Evolutionary conservation across 352 stramenopile genomes (phyloP).

Genomic region (Globisporangium acanthophoron): DNA sequence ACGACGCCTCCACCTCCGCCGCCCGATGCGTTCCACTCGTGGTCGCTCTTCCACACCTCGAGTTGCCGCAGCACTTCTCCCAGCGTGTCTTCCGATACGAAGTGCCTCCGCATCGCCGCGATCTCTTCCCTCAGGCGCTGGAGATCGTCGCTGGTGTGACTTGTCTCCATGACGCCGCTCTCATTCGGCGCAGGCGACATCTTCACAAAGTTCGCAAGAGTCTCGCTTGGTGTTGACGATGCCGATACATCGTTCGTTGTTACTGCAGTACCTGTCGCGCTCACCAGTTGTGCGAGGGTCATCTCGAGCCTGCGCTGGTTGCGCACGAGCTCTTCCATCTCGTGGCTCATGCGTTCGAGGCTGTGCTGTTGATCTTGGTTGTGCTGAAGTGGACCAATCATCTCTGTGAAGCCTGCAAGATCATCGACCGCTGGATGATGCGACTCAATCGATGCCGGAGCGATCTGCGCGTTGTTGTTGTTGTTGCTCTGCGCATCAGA

Average conservation of each 20-base stretch:
- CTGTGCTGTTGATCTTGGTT: slow-evolving; percentile 25
- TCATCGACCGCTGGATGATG: slow-evolving; percentile 16
- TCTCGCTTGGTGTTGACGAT: not conserved
- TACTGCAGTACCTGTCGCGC: not conserved
- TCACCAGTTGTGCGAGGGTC: slow-evolving; percentile 18
- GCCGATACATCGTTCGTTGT: not conserved
- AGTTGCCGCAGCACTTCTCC: slow-evolving; percentile 34
- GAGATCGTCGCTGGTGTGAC: slow-evolving; percentile 29
- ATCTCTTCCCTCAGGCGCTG: slow-evolving; percentile 30
- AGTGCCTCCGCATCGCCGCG: slow-evolving; percentile 33
- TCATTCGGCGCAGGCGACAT: not conserved
- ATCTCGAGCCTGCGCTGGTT: slow-evolving; percentile 37
- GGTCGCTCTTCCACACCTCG: slow-evolving; percentile 29
- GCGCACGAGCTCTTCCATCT: slow-evolving; percentile 35
- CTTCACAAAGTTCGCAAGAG: not conserved
- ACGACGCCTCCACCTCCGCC: slow-evolving; percentile 9
- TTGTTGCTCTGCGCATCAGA: slow-evolving; percentile 16
- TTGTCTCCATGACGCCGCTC: slow-evolving; percentile 1
- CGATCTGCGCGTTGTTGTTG: slow-evolving; percentile 10
- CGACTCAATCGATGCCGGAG: not conserved
- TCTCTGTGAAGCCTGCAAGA: not conserved
- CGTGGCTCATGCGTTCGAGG: slow-evolving; percentile 31
- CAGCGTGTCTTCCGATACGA: slow-evolving; percentile 41
- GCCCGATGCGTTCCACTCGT: slow-evolving; percentile 8
- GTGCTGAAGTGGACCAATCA: not conserved